These are phyloP conservation scores for Boletus insuetus DNA, from an alignment of 768 basidiomycete species.

Conservation along the genomic window DNA sequence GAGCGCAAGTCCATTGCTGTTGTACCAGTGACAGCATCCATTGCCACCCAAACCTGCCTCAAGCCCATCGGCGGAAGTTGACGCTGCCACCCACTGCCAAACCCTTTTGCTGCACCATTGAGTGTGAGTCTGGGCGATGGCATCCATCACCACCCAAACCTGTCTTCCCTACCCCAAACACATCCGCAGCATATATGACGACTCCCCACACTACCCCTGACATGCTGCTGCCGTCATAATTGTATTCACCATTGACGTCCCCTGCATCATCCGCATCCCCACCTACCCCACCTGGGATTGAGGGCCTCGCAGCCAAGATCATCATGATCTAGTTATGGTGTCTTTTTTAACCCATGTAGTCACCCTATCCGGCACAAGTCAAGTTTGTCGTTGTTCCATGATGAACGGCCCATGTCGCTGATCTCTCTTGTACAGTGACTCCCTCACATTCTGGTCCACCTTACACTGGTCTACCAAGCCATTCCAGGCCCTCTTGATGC, in stretches of 20 bases:
- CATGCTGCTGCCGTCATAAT: constrained; percentile 54
- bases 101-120: constrained; percentile 34
- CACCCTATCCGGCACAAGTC: constrained; percentile 70
- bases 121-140: constrained; percentile 28
- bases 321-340: too few relatives aligned
- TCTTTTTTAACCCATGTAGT: constrained; percentile 40
- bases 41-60: too few relatives aligned
- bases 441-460: constrained; percentile 44
- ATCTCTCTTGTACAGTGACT: constrained; percentile 27
- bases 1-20: too few relatives aligned
- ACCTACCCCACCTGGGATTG: constrained; percentile 51
- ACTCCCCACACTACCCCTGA: constrained; percentile 39
- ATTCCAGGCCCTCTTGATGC: constrained; percentile 37
- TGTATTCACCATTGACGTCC: constrained; percentile 49
- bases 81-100: constrained; percentile 37
- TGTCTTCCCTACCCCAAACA: constrained; percentile 8
- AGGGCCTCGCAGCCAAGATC: too few relatives aligned
- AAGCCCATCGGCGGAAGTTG: too few relatives aligned
- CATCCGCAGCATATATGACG: constrained; percentile 14
- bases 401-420: constrained; percentile 32
- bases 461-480: constrained; percentile 39
- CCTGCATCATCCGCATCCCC: constrained; percentile 63
- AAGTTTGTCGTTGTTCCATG: constrained; percentile 41
- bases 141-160: constrained; percentile 34
- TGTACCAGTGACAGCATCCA: too few relatives aligned